Base-by-base conservation (phyloP, 108 stramenopile species). In the Cyclotella atomus region DNA sequence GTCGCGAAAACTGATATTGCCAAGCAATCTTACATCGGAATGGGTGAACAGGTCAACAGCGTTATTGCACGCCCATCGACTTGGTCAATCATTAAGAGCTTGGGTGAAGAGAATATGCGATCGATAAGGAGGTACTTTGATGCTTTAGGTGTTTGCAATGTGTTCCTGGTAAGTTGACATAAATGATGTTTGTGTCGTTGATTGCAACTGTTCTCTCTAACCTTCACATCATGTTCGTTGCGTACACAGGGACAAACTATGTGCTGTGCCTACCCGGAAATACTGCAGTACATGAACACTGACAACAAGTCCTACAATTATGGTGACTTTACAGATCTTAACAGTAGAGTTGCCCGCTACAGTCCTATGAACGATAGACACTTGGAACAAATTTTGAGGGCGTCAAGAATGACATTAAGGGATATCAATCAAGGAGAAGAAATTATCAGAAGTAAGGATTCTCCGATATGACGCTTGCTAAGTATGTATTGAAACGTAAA, bases 101-200 rank as follows among this genome's bases (percentile, higher is more conserved):
- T 65, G 35, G 4, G 24, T 6, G 25, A 47, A 27, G n/a, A 32
- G 8, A 32, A 8, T 15, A 50, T 32, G 3, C n/a, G 44, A 1
- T 28, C 29, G 14, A 8, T 62, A 5, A 62, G 27, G 27, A 65
- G 24, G 6, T 65, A 47, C 49, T 45, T 65, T 34, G 30, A 49
- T 14, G 46, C 6, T 2, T 12, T 6, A 0, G 47, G 65, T 16
- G 25, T 49, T 29, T 65, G 46, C 45, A 65, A 30, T 32, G 23
- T 32, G 0, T 65, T 65, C 47, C 15, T 65, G 30, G 65, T 65
- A 33, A 65, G 65, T 47, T 23, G n/a, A 23, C 29, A 57, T 29
- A 47, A 16, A 7, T 15, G 4, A 0, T 41, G 8, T 28, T 25
- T n/a, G 14, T 49, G 28, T 45, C 3, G 21, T 32, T n/a, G n/a